phyloP scores from a whole-genome alignment of 116 monocot species.

The Zostera marina region DNA sequence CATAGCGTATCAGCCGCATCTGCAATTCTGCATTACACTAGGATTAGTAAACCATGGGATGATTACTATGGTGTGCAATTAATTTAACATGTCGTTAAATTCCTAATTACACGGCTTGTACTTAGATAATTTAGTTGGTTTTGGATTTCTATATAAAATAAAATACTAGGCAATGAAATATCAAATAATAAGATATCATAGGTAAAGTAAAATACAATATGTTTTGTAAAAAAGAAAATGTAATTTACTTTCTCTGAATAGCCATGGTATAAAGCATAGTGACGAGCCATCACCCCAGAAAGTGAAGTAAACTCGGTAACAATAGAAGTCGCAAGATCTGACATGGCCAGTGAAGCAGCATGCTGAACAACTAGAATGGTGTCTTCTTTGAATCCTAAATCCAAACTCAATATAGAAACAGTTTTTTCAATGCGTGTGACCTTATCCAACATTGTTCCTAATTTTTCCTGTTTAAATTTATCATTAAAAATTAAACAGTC shows the following conservation, averaged over 20 bases:
- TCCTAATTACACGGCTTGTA: too few relatives aligned
- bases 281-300: conserved; percentile 89
- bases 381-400: conserved; percentile 34
- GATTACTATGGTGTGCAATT: too few relatives aligned
- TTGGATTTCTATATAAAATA: neutral
- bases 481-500: neutral
- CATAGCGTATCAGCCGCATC: too few relatives aligned
- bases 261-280: conserved; percentile 83
- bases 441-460: conserved; percentile 93
- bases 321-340: conserved; percentile 86
- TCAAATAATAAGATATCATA: neutral
- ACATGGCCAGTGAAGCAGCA: conserved; percentile 74
- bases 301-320: conserved; percentile 92
- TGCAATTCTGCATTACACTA: too few relatives aligned
- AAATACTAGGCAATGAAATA: neutral
- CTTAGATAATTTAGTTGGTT: too few relatives aligned
- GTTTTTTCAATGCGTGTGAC: conserved; percentile 41
- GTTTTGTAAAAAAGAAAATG: neutral
- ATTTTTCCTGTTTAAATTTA: conserved; percentile 56
- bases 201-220: neutral
- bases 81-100: too few relatives aligned
- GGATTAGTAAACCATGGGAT: too few relatives aligned
- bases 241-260: conserved; percentile 46
- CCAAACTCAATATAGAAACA: conserved; percentile 35
- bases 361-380: conserved; percentile 33